A percentile compares a stretch with the other conserved stretches of the same genome.
Evolutionary conservation across 2,329 filamentous ascomycete genomes (phyloP).

Genomic region (Penicillium psychrosexuale): DNA sequence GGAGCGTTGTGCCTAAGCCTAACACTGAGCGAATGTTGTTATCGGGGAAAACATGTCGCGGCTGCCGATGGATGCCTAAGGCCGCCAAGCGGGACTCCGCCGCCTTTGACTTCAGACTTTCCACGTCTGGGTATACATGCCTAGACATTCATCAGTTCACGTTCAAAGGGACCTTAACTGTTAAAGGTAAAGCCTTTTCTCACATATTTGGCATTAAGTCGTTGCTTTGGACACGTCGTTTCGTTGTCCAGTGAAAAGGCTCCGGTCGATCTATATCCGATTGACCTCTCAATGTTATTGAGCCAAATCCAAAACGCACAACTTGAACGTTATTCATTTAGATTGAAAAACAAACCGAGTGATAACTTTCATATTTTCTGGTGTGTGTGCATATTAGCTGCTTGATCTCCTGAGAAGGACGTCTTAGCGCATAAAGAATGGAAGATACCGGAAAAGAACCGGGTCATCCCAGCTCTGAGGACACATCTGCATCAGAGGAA

Average conservation of each 20-base stretch:
- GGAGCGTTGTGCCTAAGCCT: background rate
- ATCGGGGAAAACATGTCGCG: constrained; percentile 12
- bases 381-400: background rate
- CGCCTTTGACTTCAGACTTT: constrained; percentile 2
- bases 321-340: background rate
- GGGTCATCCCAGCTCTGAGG: constrained; percentile 6
- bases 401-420: background rate
- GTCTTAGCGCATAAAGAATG: background rate
- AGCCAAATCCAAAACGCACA: background rate
- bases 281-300: background rate
- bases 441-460: background rate
- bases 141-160: constrained; percentile 1
- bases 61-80: constrained; percentile 6
- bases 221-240: background rate
- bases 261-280: constrained; percentile 4
- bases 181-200: background rate
- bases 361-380: background rate
- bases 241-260: background rate
- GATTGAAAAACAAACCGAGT: background rate
- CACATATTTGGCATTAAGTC: background rate
- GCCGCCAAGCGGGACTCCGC: constrained; percentile 1
- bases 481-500: background rate
- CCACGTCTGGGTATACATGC: background rate
- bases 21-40: constrained; percentile 2
- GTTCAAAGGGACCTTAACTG: background rate